Conservation (phyloP, 768 basidiomycete genomes). For the Amanita thiersii region DNA sequence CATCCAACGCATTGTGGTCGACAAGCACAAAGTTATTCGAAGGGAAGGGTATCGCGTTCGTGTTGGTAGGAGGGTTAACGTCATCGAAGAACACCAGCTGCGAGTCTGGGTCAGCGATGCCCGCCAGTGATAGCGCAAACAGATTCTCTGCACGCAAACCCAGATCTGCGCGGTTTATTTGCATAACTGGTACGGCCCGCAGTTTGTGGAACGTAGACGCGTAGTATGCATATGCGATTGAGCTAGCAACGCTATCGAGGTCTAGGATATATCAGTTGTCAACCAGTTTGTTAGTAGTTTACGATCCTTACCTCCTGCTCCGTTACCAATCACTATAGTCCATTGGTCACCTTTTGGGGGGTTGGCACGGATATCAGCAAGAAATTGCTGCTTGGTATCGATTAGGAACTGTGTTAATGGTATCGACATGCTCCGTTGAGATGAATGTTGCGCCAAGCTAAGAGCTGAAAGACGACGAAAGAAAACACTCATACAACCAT, state of each 20-base stretch:
- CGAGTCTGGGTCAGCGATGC: constrained; percentile 37
- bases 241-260: constrained; percentile 82
- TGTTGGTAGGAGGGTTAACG: constrained; percentile 25
- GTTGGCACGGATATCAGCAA: constrained; percentile 40
- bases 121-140: constrained; percentile 58
- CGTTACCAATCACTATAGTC: constrained; percentile 92
- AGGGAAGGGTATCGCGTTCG: constrained; percentile 29
- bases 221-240: constrained; percentile 80
- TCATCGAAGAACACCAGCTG: constrained; percentile 67
- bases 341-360: constrained; percentile 48
- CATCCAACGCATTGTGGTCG: constrained; percentile 76
- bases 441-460: too few relatives aligned
- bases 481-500: not conserved
- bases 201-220: constrained; percentile 46
- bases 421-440: constrained; percentile 2
- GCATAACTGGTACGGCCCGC: constrained; percentile 64
- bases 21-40: constrained; percentile 70
- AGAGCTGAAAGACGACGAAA: not conserved
- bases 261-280: constrained; percentile 39
- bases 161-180: constrained; percentile 62
- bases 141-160: constrained; percentile 82
- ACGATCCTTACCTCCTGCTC: constrained; percentile 73
- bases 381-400: constrained; percentile 48
- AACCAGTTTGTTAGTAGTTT: constrained; percentile 1
- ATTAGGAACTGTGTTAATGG: constrained; percentile 23